Conservation (phyloP, 2,329 filamentous ascomycete species). For the Allantophomopsis cytisporea region DNA sequence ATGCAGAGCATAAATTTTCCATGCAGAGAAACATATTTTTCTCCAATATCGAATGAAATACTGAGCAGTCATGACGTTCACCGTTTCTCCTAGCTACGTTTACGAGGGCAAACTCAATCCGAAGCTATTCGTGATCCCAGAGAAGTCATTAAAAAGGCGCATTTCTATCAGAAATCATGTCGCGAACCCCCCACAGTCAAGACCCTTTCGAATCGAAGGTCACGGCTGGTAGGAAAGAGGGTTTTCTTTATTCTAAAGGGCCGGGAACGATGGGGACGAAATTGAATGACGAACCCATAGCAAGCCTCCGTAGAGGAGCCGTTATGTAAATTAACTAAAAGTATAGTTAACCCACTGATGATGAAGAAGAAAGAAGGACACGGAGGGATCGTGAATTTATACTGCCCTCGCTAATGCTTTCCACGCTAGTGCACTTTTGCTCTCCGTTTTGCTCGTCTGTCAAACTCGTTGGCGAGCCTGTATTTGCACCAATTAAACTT, state of each 20-base stretch:
- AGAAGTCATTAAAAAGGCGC: background rate
- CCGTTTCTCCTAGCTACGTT: no score
- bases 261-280: conserved; percentile 28
- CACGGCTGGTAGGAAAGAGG: conserved; percentile 28
- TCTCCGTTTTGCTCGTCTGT: no score
- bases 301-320: conserved; percentile 25
- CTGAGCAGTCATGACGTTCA: no score
- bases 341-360: conserved; percentile 20
- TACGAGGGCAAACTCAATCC: no score
- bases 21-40: no score
- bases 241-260: conserved; percentile 23
- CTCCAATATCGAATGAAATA: no score
- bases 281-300: conserved; percentile 22
- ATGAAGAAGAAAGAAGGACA: conserved; percentile 7
- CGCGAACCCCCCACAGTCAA: conserved; percentile 29
- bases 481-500: no score
- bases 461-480: no score
- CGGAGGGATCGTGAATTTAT: no score
- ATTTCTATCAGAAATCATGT: conserved; percentile 12
- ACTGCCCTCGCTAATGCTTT: no score
- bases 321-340: conserved; percentile 21
- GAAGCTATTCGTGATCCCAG: background rate
- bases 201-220: conserved; percentile 14
- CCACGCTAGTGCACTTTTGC: no score
- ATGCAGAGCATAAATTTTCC: no score